Evolutionary conservation across 768 basidiomycete species (phyloP).

Genomic region (Lentinula guzmanii): DNA sequence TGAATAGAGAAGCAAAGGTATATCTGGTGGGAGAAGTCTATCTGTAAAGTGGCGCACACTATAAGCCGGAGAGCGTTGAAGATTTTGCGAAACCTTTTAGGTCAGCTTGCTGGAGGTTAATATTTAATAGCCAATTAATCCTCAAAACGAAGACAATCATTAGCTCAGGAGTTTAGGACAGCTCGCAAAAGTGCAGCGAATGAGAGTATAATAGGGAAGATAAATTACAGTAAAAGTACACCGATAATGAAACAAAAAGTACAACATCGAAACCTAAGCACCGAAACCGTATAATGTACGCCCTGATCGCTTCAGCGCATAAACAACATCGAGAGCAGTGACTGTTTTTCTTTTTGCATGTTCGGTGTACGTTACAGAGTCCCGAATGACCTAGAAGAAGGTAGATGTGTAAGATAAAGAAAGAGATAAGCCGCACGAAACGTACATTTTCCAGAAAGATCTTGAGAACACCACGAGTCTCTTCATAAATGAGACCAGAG

Average conservation of each 20-base stretch:
- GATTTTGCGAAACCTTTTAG: too few relatives aligned
- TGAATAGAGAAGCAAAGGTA: not conserved
- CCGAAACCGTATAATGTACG: slow-evolving; percentile 81
- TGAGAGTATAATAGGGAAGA: not conserved
- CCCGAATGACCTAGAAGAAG: slow-evolving; percentile 59
- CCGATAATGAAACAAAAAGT: not conserved
- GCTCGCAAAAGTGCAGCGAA: too few relatives aligned
- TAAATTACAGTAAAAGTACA: slow-evolving; percentile 9
- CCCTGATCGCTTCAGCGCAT: slow-evolving; percentile 65
- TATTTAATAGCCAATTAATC: too few relatives aligned
- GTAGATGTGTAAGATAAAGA: not conserved
- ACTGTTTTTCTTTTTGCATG: slow-evolving; percentile 87
- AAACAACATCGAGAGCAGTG: slow-evolving; percentile 82
- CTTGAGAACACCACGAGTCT: slow-evolving; percentile 88
- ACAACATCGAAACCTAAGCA: slow-evolving; percentile 30
- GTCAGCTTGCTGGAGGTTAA: too few relatives aligned
- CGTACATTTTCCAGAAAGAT: slow-evolving; percentile 77
- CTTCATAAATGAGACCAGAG: slow-evolving; percentile 82
- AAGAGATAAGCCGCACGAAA: slow-evolving; percentile 2
- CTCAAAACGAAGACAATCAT: too few relatives aligned
- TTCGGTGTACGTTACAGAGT: slow-evolving; percentile 91
- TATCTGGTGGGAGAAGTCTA: not conserved
- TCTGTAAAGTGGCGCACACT: not conserved
- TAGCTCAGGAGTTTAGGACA: too few relatives aligned
- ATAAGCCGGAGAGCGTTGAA: not conserved